Base-by-base conservation (phyloP, 2,329 filamentous ascomycete species). In the Colletotrichum euphorbiae region DNA sequence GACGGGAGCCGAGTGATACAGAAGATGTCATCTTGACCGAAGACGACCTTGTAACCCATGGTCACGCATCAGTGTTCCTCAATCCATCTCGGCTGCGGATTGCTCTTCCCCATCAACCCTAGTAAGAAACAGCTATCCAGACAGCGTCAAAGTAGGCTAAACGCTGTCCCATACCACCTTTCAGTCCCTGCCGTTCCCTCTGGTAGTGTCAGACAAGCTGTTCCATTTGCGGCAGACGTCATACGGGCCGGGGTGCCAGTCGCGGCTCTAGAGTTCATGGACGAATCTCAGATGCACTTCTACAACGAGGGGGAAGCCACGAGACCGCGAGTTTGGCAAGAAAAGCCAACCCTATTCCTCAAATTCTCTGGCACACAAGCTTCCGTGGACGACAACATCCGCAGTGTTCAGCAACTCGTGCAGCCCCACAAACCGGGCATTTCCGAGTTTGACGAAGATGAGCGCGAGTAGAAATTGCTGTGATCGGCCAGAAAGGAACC, bases 401-500 rank as follows among this genome's bases (percentile, higher is more conserved):
- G n/a, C 28, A 86, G 85, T 67, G 76, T 78, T 12, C 74, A 91
- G 8, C 81, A 83, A 33, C 77, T 91, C 36, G 86, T 86, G 6
- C 86, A 71, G 45, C 65, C 62, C 3, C 67, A 76, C 80, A 13
- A 82, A 82, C 85, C 85, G 68, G 83, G 85, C 50, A 85, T 82
- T 1, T 93, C 93, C 70, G 87, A 91, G 71, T 92, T 93, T 73
- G 48, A 91, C 4, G 84, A 81, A 61, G 86, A 83, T 43, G 81
- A 87, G 84, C 89, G 17, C 89, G 93, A 73, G 88, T 89, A 76
- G 80, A 85, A 11, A 88, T 91, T 36, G 71, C 81, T 94, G 5
- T 94, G 91, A 91, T 89, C 88, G 48, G 91, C 91, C 4, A 83
- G 91, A 45, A 94, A 93, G 73, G 86, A 92, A 73, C 90, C 90